Conservation (phyloP, 495 filamentous ascomycete genomes). For the Xylaria telfairii region DNA sequence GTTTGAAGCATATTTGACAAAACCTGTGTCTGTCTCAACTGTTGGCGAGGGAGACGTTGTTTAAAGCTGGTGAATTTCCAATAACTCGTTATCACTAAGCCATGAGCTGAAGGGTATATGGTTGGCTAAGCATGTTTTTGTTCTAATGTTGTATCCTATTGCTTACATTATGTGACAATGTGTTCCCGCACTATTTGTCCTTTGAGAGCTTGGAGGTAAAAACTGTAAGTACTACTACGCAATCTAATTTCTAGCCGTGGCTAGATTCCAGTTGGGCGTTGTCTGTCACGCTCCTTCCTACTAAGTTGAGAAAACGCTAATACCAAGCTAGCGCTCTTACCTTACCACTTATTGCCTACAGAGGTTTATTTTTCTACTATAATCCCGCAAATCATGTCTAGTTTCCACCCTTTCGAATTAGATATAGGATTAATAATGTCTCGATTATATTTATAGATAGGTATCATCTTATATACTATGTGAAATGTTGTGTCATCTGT, state of each 20-base stretch:
- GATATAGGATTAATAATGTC: neutral
- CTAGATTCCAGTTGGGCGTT: neutral
- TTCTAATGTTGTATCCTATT: neutral
- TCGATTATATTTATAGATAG: neutral
- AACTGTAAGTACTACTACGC: neutral
- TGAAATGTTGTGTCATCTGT: neutral
- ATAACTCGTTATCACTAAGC: neutral
- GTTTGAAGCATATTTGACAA: neutral
- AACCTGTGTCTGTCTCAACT: neutral
- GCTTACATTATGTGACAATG: neutral
- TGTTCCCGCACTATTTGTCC: neutral
- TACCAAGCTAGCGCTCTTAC: neutral
- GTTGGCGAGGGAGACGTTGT: too few relatives aligned
- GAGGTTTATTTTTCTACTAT: neutral
- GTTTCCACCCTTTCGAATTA: neutral
- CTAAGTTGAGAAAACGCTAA: neutral
- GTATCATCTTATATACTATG: too few relatives aligned
- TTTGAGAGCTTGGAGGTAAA: neutral
- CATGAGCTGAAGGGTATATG: neutral
- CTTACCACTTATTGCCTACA: neutral
- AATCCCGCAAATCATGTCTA: too few relatives aligned
- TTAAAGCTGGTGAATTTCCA: neutral
- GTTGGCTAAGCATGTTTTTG: neutral
- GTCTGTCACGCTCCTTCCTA: constrained; percentile 6
- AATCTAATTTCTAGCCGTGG: neutral